Base-by-base conservation (phyloP, 495 filamentous ascomycete species). In the Neurospora sp. region DNA sequence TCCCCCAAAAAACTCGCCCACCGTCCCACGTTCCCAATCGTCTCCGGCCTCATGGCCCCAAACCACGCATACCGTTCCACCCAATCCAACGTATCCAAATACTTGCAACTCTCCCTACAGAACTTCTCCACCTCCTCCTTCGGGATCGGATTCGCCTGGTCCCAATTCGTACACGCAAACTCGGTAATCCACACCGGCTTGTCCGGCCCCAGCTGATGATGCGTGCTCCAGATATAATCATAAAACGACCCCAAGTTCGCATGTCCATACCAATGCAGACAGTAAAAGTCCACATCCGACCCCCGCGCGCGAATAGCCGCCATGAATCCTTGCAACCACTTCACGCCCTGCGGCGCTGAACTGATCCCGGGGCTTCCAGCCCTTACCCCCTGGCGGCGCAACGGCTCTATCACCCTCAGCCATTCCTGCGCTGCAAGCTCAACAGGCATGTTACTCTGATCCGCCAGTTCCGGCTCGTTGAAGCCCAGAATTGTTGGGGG, bases 61-160 rank as follows among this genome's bases (percentile, higher is more conserved):
- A 77, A 77, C 73, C 72, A 77, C 3, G 76, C 74, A 73, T 77
- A 77, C 37, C 75, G 31, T 38, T 77, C 76, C 3, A 77, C 76
- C 76, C 76, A 77, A 39, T 77, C 76, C 71, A 77, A 38, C 45
- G 61, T 59, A 40, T 77, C 76, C 16, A 77, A 69, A 70, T 77
- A 77, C 38, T 73, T 74, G 71, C 73, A 76, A 38, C 70, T 73
- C 71, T 77, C 76, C 12, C 59, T 20, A 20, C 70, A 72, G 53
- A 77, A 77, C 8, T n/a, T 14, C 20, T 76, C 76, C 12, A 77
- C 76, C 17, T 73, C 70, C 20, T 65, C 73, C 40, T 38, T 73
- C 0, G 42, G 42, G 38, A 77, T 20, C 69, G 76, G 76, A 20
- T 69, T 42, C 40, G 72, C 73, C 3, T 45, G 48, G 12, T 61